Conservation (phyloP, 306 rosid species). For the Ormosia emarginata region DNA sequence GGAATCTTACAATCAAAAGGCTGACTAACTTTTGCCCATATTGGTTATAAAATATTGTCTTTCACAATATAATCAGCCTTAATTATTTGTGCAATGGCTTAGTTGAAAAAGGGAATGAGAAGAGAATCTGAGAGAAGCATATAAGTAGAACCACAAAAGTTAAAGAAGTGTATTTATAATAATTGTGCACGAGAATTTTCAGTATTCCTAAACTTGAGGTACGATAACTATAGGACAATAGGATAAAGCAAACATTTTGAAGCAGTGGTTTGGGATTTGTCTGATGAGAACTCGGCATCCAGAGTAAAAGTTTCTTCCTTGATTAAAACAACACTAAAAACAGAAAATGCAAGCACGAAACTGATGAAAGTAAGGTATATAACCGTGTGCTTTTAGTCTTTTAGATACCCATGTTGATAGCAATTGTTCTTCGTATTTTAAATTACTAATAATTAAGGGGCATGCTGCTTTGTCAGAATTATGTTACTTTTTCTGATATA, state of each 20-base stretch:
- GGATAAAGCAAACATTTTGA: constrained; percentile 36
- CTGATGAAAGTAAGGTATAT: constrained; percentile 34
- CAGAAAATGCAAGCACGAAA: constrained; percentile 35
- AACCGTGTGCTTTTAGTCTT: constrained; percentile 50
- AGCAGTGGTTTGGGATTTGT: constrained; percentile 31
- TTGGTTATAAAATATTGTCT: neutral
- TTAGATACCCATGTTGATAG: constrained; percentile 12
- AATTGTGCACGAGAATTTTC: constrained; percentile 30
- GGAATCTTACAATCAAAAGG: constrained; percentile 15
- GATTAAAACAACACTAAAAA: constrained; percentile 28
- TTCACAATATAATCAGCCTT: neutral
- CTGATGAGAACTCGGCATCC: constrained; percentile 30
- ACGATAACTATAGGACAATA: constrained; percentile 43
- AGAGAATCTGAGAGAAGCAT: constrained; percentile 44
- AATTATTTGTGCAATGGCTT: neutral
- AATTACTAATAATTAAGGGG: neutral
- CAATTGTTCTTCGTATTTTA: neutral
- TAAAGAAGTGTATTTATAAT: constrained; percentile 21
- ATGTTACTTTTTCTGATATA: no score
- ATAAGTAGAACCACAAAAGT: constrained; percentile 43
- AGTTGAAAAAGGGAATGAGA: constrained; percentile 27
- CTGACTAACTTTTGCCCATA: constrained; percentile 12
- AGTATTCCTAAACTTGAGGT: constrained; percentile 47
- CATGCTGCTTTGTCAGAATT: constrained; percentile 1
- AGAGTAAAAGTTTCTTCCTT: constrained; percentile 20